phyloP scores from a whole-genome alignment of 306 rosid species.

The Geum urbanum region DNA sequence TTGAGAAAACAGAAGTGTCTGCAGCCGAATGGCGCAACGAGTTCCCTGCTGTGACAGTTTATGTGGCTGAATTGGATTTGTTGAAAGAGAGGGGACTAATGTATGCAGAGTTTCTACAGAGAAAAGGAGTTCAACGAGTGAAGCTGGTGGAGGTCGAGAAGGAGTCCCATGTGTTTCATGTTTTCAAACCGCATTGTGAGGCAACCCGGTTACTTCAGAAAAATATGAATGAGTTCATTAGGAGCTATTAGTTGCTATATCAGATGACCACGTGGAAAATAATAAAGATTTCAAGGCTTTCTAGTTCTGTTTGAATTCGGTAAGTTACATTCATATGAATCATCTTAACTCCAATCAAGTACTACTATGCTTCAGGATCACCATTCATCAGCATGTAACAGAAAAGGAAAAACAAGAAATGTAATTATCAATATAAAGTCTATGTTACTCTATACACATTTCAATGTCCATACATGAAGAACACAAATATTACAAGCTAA shows the following conservation, averaged over 20 bases:
- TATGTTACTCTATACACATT: background rate
- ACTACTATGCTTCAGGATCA: background rate
- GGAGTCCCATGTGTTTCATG: slow-evolving; percentile 56
- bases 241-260: slow-evolving; percentile 22
- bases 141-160: slow-evolving; percentile 52
- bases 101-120: slow-evolving; percentile 58
- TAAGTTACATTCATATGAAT: background rate
- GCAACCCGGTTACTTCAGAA: slow-evolving; percentile 58
- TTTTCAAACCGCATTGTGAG: slow-evolving; percentile 47
- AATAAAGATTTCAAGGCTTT: background rate
- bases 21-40: slow-evolving; percentile 35
- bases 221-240: slow-evolving; percentile 58
- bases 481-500: background rate
- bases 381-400: background rate
- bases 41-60: slow-evolving; percentile 61
- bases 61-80: slow-evolving; percentile 70
- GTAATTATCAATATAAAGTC: background rate
- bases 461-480: slow-evolving; percentile 1
- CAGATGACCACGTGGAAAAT: slow-evolving; percentile 5
- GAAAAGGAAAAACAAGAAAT: background rate
- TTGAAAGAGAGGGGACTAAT: slow-evolving; percentile 73
- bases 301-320: background rate
- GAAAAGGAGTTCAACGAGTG: slow-evolving; percentile 46
- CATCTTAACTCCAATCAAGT: background rate
- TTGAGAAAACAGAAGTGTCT: slow-evolving; percentile 39